phyloP scores from a whole-genome alignment of 495 filamentous ascomycete genomes.

The Cercophora sp. region DNA sequence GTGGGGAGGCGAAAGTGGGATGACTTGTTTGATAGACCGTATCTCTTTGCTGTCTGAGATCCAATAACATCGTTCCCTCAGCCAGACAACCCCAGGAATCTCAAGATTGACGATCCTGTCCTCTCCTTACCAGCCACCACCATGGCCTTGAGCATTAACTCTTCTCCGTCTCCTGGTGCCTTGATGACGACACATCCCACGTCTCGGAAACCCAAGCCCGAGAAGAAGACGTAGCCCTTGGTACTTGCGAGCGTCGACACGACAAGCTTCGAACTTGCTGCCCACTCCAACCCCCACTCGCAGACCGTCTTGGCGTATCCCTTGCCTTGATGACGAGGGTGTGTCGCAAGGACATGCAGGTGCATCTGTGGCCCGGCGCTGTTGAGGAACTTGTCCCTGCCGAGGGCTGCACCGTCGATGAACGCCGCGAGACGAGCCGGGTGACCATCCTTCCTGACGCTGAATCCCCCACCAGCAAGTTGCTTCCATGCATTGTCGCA shows the following conservation, averaged over 20 bases:
- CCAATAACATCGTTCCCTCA: too few species aligned
- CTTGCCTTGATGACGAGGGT: neutral
- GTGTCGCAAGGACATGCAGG: neutral
- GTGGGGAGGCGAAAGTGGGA: too few species aligned
- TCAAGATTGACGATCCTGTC: neutral
- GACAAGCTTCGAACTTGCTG: neutral
- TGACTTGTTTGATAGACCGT: too few species aligned
- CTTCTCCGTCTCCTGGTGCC: neutral
- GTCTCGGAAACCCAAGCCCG: neutral
- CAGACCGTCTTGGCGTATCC: neutral
- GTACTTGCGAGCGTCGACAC: neutral
- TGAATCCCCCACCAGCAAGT: too few species aligned
- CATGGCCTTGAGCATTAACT: neutral
- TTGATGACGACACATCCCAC: neutral
- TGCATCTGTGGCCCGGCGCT: neutral
- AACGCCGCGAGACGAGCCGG: neutral
- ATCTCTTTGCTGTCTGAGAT: too few species aligned
- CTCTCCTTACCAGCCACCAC: neutral
- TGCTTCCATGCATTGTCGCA: too few species aligned
- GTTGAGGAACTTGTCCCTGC: neutral
- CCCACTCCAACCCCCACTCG: neutral
- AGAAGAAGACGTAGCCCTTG: neutral
- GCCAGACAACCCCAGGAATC: neutral
- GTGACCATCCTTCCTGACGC: neutral
- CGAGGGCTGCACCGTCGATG: neutral